phyloP scores from a whole-genome alignment of 768 basidiomycete genomes.

The Kwoniella pini region DNA sequence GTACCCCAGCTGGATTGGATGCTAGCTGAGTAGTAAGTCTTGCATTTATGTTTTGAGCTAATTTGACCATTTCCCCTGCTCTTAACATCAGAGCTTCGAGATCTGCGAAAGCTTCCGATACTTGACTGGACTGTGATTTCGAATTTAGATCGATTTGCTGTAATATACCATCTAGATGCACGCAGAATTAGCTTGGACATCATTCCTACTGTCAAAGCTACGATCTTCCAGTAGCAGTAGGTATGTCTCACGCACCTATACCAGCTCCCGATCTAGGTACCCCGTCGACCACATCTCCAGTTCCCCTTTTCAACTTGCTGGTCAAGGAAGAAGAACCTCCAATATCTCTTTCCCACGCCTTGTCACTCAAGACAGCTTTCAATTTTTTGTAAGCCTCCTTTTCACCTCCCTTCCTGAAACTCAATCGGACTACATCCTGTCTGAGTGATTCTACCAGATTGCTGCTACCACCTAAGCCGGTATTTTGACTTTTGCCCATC shows the following conservation, averaged over 20 bases:
- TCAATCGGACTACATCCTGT: slow-evolving; percentile 66
- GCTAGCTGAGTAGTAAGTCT: slow-evolving; percentile 64
- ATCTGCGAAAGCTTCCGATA: slow-evolving; percentile 78
- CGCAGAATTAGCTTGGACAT: too few species aligned
- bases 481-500: too few species aligned
- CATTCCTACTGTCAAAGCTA: too few species aligned
- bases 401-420: slow-evolving; percentile 89
- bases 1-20: slow-evolving; percentile 4
- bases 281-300: neutral
- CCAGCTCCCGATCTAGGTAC: slow-evolving; percentile 26
- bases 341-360: slow-evolving; percentile 69
- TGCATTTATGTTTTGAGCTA: slow-evolving; percentile 84
- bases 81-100: slow-evolving; percentile 87
- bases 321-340: neutral
- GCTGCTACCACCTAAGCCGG: too few species aligned
- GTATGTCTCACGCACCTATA: slow-evolving; percentile 58
- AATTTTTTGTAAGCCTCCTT: slow-evolving; percentile 76
- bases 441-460: neutral
- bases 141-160: slow-evolving; percentile 70
- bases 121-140: slow-evolving; percentile 64
- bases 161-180: slow-evolving; percentile 71
- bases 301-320: neutral
- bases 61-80: slow-evolving; percentile 86
- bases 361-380: slow-evolving; percentile 68
- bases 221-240: neutral